Percentiles rank a stretch among this genome's conserved stretches.
Conservation (phyloP, 2,329 filamentous ascomycete genomes). For the Botrytis aclada region DNA sequence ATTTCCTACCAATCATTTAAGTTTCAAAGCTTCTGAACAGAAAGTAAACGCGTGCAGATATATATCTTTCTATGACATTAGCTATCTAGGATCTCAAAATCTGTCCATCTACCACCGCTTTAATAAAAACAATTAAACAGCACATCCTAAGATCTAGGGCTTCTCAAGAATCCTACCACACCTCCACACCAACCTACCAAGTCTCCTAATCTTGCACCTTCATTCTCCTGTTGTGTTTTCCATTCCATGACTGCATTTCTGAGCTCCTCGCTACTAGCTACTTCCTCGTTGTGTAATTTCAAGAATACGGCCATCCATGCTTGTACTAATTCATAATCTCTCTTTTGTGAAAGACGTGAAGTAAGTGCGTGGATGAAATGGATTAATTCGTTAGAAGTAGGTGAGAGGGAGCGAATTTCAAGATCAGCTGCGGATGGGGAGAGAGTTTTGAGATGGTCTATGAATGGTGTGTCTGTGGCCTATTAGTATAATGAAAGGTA, state of each 20-base stretch:
- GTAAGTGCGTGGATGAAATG: conserved; percentile 82
- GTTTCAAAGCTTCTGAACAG: too few species aligned
- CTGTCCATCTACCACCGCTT: background rate
- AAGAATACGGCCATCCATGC: conserved; percentile 98
- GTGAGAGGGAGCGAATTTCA: conserved; percentile 78
- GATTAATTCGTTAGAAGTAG: conserved; percentile 56
- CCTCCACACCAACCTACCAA: conserved; percentile 86
- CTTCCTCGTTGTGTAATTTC: conserved; percentile 66
- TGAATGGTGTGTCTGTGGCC: conserved; percentile 57
- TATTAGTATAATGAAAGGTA: conserved; percentile 23
- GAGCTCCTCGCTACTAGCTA: conserved; percentile 47
- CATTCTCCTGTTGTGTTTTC: conserved; percentile 68
- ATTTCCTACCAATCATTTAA: background rate
- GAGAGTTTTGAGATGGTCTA: conserved; percentile 76
- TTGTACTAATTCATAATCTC: conserved; percentile 90
- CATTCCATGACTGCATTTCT: conserved; percentile 63
- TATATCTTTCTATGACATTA: background rate
- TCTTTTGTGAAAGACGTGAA: conserved; percentile 60
- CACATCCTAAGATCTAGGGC: conserved; percentile 33
- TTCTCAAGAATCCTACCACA: conserved; percentile 77
- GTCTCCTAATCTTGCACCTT: conserved; percentile 67
- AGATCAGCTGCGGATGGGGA: conserved; percentile 84
- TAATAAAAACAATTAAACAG: background rate
- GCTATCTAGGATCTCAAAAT: background rate
- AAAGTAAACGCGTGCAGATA: background rate